Percentiles rank a stretch among this genome's conserved stretches.
phyloP scores from a whole-genome alignment of 208 protist genomes.

The Leishmania tropica region DNA sequence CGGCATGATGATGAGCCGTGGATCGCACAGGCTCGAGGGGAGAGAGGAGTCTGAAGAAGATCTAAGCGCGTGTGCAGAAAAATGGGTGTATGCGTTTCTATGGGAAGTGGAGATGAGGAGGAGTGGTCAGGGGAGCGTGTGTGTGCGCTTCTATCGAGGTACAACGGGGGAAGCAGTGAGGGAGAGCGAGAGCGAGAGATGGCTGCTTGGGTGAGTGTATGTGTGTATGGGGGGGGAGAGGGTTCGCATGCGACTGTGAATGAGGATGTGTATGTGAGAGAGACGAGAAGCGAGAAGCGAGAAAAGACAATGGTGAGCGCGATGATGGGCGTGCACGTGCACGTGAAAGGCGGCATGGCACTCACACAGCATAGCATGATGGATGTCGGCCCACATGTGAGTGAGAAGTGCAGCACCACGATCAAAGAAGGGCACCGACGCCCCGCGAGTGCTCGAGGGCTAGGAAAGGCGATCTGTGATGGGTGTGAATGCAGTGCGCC shows the following conservation, averaged over 20 bases:
- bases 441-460: neutral
- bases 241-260: neutral
- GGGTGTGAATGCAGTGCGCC: neutral
- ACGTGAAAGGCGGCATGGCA: neutral
- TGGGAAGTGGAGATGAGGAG: neutral
- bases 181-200: neutral
- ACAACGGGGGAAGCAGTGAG: neutral
- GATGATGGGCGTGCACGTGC: neutral
- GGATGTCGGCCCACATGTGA: neutral
- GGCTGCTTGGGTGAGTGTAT: neutral
- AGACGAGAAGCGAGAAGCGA: neutral
- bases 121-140: neutral
- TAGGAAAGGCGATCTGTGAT: neutral
- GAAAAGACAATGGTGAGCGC: neutral
- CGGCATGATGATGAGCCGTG: constrained; percentile 9
- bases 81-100: neutral
- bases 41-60: neutral
- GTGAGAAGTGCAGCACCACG: neutral
- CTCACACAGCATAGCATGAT: neutral
- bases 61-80: neutral
- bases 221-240: neutral
- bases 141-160: neutral
- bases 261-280: neutral
- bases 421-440: neutral
- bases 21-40: neutral